Conservation (phyloP, 257 asterid genomes). For the Lavandula angustifolia region DNA sequence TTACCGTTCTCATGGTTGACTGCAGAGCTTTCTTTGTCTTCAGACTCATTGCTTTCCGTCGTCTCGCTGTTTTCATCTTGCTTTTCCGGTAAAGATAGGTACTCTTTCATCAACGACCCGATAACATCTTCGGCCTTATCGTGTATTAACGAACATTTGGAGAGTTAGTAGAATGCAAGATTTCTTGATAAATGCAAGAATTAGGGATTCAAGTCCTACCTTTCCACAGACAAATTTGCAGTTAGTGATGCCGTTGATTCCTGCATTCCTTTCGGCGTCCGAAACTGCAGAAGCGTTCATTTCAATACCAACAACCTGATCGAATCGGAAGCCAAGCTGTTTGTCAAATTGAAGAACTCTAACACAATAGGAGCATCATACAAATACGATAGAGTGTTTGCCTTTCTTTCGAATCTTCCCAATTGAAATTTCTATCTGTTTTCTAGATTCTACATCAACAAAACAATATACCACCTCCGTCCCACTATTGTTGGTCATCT, state of each 20-base stretch:
- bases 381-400: slow-evolving; percentile 18
- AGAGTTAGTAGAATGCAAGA: slow-evolving; percentile 26
- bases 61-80: slow-evolving; percentile 42
- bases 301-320: slow-evolving; percentile 96
- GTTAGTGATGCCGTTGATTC: slow-evolving; percentile 76
- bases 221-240: slow-evolving; percentile 94
- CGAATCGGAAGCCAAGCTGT: slow-evolving; percentile 29
- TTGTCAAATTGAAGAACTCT: slow-evolving; percentile 20
- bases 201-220: slow-evolving; percentile 48
- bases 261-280: slow-evolving; percentile 94
- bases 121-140: slow-evolving; percentile 89
- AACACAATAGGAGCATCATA: slow-evolving; percentile 16
- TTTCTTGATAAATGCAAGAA: background rate
- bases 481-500: no score
- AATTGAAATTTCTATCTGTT: slow-evolving; percentile 6
- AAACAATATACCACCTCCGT: no score
- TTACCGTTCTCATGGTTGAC: slow-evolving; percentile 38
- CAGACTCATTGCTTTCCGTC: slow-evolving; percentile 38
- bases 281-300: slow-evolving; percentile 97
- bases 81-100: slow-evolving; percentile 52
- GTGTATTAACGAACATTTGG: slow-evolving; percentile 26
- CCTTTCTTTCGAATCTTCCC: slow-evolving; percentile 7
- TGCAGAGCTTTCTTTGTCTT: slow-evolving; percentile 2
- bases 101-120: slow-evolving; percentile 85
- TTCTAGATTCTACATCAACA: background rate